These are phyloP conservation scores for Corylus heterophylla DNA, from an alignment of 306 rosid species.

Conservation along the genomic window DNA sequence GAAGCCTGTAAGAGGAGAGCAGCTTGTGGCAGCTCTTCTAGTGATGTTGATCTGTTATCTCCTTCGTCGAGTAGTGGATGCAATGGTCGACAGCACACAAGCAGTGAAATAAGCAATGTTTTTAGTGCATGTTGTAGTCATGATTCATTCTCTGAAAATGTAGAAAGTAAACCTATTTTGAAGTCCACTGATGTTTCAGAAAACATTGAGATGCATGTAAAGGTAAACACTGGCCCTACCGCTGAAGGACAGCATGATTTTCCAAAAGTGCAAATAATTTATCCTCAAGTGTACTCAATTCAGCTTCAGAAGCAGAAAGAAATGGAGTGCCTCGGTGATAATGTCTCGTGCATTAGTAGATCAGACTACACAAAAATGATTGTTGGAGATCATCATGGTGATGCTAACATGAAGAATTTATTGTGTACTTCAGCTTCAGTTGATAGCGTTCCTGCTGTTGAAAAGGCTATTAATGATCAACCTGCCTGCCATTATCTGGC, in stretches of 20 bases:
- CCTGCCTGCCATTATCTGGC: too few species aligned
- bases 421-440: too few species aligned
- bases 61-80: constrained; percentile 13
- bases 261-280: neutral
- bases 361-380: too few species aligned
- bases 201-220: constrained; percentile 21
- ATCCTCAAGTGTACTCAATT: constrained; percentile 7
- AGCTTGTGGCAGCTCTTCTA: neutral
- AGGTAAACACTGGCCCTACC: neutral
- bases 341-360: too few species aligned
- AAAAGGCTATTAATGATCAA: too few species aligned
- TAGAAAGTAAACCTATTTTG: constrained; percentile 3
- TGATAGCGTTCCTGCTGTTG: too few species aligned
- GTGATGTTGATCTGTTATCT: constrained; percentile 10
- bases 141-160: constrained; percentile 11
- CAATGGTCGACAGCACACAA: constrained; percentile 4
- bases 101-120: constrained; percentile 20
- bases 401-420: too few species aligned
- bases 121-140: constrained; percentile 2
- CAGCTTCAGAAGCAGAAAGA: constrained; percentile 5
- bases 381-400: too few species aligned
- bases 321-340: too few species aligned
- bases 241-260: constrained; percentile 3
- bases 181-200: constrained; percentile 12
- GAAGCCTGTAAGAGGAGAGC: constrained; percentile 10